These are phyloP conservation scores for Scheffersomyces titani DNA, from an alignment of 1,139 yeast genomes.

Conservation along the genomic window DNA sequence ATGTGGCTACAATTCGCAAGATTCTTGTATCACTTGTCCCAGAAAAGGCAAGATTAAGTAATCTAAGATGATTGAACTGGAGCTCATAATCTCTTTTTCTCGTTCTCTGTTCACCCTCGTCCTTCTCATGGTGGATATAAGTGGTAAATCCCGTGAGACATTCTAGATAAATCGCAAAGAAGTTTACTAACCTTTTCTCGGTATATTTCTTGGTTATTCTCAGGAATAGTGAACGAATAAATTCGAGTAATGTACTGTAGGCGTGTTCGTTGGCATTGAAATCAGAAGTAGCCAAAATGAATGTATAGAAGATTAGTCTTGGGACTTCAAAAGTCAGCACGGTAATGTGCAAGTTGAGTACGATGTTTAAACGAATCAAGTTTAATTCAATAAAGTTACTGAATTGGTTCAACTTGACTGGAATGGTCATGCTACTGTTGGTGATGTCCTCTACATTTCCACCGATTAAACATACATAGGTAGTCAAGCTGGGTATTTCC, in stretches of 20 bases:
- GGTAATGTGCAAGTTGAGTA: conserved; percentile 4
- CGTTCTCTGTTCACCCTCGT: neutral
- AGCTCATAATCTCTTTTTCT: conserved; percentile 4
- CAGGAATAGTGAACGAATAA: conserved; percentile 12
- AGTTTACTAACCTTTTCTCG: neutral
- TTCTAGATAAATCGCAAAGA: neutral
- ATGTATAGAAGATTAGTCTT: conserved; percentile 1
- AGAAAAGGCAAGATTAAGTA: conserved; percentile 8
- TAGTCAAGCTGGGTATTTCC: neutral
- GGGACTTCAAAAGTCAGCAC: neutral
- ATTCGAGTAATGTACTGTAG: conserved; percentile 5
- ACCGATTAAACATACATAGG: neutral
- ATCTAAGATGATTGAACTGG: conserved; percentile 5
- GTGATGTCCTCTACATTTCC: neutral
- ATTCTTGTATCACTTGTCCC: neutral
- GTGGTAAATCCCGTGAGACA: neutral
- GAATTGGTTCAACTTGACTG: conserved; percentile 13
- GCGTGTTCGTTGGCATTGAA: conserved; percentile 12
- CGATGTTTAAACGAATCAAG: conserved; percentile 6
- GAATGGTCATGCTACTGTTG: conserved; percentile 1
- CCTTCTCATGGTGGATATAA: neutral
- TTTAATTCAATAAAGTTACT: conserved; percentile 8
- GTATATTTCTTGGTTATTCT: neutral
- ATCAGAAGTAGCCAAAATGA: conserved; percentile 12
- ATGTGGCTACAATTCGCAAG: neutral